phyloP scores from a whole-genome alignment of 192 early-diverging fungal genomes.

The Gryganskiella cystojenkinii region DNA sequence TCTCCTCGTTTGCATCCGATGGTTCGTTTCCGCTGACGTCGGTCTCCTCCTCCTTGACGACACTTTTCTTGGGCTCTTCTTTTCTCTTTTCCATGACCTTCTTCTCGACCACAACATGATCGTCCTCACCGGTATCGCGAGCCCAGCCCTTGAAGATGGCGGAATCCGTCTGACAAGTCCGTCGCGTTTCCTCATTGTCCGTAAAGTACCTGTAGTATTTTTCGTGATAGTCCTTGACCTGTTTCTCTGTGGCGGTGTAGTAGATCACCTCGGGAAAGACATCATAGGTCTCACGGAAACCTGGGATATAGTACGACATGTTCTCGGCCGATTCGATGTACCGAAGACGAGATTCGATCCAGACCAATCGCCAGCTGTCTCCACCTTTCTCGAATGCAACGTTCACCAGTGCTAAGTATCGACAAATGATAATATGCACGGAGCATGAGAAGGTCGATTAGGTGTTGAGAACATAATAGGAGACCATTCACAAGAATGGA shows the following conservation, averaged over 20 bases:
- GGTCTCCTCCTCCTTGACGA: too few species aligned
- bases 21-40: too few species aligned
- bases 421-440: background rate
- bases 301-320: constrained; percentile 17
- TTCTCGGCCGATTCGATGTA: constrained; percentile 26
- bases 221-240: constrained; percentile 1
- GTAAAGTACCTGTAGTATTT: background rate
- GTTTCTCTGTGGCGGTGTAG: constrained; percentile 5
- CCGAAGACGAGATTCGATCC: constrained; percentile 12
- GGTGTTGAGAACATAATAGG: background rate
- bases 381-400: constrained; percentile 15
- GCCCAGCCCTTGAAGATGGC: too few species aligned
- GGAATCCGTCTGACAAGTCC: too few species aligned
- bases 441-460: background rate
- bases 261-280: constrained; percentile 16
- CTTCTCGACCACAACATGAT: too few species aligned
- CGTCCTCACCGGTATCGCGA: too few species aligned
- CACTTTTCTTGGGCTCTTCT: too few species aligned
- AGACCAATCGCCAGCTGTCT: constrained; percentile 20
- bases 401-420: constrained; percentile 10
- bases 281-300: constrained; percentile 4
- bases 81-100: too few species aligned
- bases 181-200: too few species aligned
- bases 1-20: too few species aligned
- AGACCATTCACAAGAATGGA: background rate